Evolutionary conservation across 768 basidiomycete species (phyloP).

Genomic region (Phylloporus sp.): DNA sequence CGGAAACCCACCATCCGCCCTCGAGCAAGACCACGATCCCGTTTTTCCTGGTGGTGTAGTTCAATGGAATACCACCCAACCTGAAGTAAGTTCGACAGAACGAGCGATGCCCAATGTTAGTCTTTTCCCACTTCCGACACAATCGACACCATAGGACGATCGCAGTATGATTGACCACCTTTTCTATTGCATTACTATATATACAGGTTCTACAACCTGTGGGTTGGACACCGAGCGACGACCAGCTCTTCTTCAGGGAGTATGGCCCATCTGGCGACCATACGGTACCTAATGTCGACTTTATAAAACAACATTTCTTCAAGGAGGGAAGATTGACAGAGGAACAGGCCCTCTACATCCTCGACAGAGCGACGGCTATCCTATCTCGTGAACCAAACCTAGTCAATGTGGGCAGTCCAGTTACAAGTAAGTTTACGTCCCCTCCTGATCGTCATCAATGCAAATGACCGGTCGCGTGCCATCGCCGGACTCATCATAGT

Average conservation of each 20-base stretch:
- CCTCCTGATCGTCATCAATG: slow-evolving; percentile 1
- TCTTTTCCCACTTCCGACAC: slow-evolving; percentile 12
- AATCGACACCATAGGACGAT: slow-evolving; percentile 18
- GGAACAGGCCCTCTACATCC: slow-evolving; percentile 79
- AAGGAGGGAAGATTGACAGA: slow-evolving; percentile 81
- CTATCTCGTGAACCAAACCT: slow-evolving; percentile 79
- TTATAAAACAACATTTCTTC: slow-evolving; percentile 87
- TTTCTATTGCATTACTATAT: slow-evolving; percentile 13
- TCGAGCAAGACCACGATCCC: slow-evolving; percentile 32
- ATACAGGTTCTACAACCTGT: slow-evolving; percentile 68
- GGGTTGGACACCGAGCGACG: slow-evolving; percentile 60
- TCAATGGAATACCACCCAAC: slow-evolving; percentile 19
- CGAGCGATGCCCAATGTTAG: slow-evolving; percentile 33
- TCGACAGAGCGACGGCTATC: slow-evolving; percentile 62
- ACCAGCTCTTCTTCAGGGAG: slow-evolving; percentile 61
- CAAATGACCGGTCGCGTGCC: slow-evolving; percentile 9
- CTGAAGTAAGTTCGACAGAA: slow-evolving; percentile 25
- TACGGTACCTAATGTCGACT: slow-evolving; percentile 67
- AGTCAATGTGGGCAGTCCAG: slow-evolving; percentile 81
- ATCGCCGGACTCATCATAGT: slow-evolving; percentile 43
- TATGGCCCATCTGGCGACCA: slow-evolving; percentile 35
- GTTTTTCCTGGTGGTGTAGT: slow-evolving; percentile 21
- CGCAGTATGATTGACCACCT: slow-evolving; percentile 24
- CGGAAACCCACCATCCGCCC: slow-evolving; percentile 9
- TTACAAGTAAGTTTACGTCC: slow-evolving; percentile 65